Base-by-base conservation (phyloP, 129 eudicot species). In the Helianthus annuus region DNA sequence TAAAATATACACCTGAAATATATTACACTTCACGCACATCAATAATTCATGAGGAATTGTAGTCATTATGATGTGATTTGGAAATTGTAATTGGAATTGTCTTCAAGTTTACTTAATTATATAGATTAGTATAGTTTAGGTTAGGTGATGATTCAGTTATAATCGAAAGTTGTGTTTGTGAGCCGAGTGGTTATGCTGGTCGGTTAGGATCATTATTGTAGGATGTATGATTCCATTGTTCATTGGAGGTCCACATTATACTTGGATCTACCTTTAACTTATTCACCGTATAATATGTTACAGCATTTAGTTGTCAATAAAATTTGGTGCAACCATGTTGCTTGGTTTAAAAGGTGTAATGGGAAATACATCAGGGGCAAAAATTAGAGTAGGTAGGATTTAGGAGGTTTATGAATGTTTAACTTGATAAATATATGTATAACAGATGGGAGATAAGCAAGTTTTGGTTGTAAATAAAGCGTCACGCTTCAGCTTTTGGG, bases 161-260 rank as follows among this genome's bases (percentile, higher is more conserved):
- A 9, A 46, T 57, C 19, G 75, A 68, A 19, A 53, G 12, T 46
- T 29, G 48, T 38, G 48, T 59, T 22, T 60, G 64, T 36, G 70
- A 60, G 51, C 61, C 62, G 54, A 51, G 44, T 61, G 70, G 7
- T 24, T 6, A 48, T 72, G 61, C 19, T 75, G 38, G 56, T 76
- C 4, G 52, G 40, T 48, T 57, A 17, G 16, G 56, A 61, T 22
- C 46, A 61, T 14, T 29, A 16, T 48, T 51, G 39, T 58, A 10
- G 40, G 66, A 77, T 36, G 61, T 5, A 52, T 17, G 38, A 51
- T 66, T 36, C 29, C 7, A 1, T 60, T 10, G 44, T n/a, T 24
- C 44, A 2, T 48, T 68, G 68, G n/a, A 48, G 49, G 70, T 36
- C 22, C 12, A 48, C 56, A 27, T 73, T 46, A 12, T 62, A 11